Evolutionary conservation across 352 stramenopile genomes (phyloP).

Genomic region (Globisporangium cederbergense): DNA sequence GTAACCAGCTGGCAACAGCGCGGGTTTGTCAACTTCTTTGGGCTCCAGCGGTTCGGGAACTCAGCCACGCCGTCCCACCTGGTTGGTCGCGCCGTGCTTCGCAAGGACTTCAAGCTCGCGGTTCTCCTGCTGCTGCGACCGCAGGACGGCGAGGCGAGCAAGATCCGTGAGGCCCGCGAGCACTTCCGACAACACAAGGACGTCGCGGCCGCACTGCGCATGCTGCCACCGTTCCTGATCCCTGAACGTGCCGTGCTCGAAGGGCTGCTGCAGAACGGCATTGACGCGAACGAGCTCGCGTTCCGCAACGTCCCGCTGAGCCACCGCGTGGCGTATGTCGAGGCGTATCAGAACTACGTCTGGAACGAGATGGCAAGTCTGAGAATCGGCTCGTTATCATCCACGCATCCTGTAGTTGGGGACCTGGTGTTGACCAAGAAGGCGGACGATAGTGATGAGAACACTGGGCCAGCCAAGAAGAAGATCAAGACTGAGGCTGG

Average conservation of each 20-base stretch:
- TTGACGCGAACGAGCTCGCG: conserved; percentile 68
- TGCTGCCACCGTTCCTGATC: conserved; percentile 72
- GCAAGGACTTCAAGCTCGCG: conserved; percentile 91
- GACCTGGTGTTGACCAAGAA: conserved; percentile 83
- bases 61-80: conserved; percentile 76
- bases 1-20: conserved; percentile 46
- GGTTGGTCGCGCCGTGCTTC: conserved; percentile 90
- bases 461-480: conserved; percentile 11
- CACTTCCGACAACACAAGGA: conserved; percentile 86
- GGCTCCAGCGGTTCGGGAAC: conserved; percentile 93
- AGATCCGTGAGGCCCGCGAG: conserved; percentile 71
- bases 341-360: conserved; percentile 92
- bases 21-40: conserved; percentile 98
- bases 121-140: conserved; percentile 90
- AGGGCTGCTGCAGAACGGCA: conserved; percentile 65
- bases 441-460: background rate
- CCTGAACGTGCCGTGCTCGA: conserved; percentile 72
- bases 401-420: conserved; percentile 64
- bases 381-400: conserved; percentile 70
- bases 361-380: conserved; percentile 95
- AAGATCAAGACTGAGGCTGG: background rate
- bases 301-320: conserved; percentile 61
- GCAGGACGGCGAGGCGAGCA: conserved; percentile 78
- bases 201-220: conserved; percentile 65
- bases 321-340: conserved; percentile 64